A percentile compares a stretch with the other conserved stretches of the same genome.
Conservation (phyloP, 768 basidiomycete genomes). For the Podaxis carcinomalis region DNA sequence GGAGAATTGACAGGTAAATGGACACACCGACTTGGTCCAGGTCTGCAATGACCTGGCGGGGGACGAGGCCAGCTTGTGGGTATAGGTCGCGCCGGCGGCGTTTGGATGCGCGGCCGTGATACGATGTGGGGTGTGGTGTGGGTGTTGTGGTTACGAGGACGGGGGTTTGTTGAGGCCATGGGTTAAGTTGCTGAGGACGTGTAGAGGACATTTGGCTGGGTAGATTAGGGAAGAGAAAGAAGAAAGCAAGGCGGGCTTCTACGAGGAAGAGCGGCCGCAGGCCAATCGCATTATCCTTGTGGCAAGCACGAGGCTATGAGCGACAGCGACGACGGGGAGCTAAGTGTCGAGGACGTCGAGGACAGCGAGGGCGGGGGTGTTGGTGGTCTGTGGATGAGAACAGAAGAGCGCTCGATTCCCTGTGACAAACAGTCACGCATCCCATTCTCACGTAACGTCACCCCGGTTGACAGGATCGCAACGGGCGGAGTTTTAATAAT, state of each 20-base stretch:
- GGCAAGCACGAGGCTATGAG: not conserved
- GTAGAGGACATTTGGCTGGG: slow-evolving; percentile 11
- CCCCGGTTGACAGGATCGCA: slow-evolving; percentile 15
- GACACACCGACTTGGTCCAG: slow-evolving; percentile 27
- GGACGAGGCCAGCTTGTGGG: slow-evolving; percentile 12
- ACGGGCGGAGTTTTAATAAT: not conserved
- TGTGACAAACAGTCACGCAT: slow-evolving; percentile 2
- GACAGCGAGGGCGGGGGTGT: slow-evolving; percentile 8
- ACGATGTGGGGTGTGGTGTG: slow-evolving; percentile 3
- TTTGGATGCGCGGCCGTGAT: slow-evolving; percentile 14
- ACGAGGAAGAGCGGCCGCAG: slow-evolving; percentile 7
- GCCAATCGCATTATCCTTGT: slow-evolving; percentile 12
- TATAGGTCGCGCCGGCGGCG: slow-evolving; percentile 12
- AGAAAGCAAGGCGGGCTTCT: not conserved
- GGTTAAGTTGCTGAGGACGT: slow-evolving; percentile 11
- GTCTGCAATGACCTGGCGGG: slow-evolving; percentile 38
- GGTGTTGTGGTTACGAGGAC: slow-evolving; percentile 4
- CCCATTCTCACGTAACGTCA: slow-evolving; percentile 13
- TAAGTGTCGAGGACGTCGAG: slow-evolving; percentile 7
- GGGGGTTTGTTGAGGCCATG: slow-evolving; percentile 17
- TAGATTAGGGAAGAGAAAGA: not conserved
- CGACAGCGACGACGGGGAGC: slow-evolving; percentile 1
- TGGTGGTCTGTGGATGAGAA: slow-evolving; percentile 10
- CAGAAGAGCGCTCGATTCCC: not conserved
- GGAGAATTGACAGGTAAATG: slow-evolving; percentile 1